phyloP scores from a whole-genome alignment of 148 eudicot species.

The Nyssa sinensis region DNA sequence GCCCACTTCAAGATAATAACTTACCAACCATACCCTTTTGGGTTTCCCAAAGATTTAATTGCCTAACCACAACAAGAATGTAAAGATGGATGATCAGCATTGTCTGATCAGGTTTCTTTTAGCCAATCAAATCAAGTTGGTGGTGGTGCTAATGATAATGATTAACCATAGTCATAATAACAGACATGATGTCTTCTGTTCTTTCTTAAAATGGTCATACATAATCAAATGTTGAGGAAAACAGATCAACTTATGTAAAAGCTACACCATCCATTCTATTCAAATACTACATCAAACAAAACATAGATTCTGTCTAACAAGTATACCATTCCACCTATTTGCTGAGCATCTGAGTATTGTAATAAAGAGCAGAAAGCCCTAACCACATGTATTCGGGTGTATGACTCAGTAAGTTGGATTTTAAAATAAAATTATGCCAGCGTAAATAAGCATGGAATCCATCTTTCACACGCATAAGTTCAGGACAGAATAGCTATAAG shows the following conservation, averaged over 20 bases:
- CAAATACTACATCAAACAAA: background rate
- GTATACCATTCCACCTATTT: background rate
- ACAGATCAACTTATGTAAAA: background rate
- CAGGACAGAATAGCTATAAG: background rate
- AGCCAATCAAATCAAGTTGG: background rate
- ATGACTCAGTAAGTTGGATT: background rate
- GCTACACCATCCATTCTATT: background rate
- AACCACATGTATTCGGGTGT: background rate
- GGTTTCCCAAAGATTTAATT: background rate
- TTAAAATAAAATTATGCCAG: background rate
- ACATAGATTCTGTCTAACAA: too few relatives aligned
- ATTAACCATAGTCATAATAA: background rate
- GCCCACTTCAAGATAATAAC: background rate
- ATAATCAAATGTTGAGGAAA: background rate
- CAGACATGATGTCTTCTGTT: background rate
- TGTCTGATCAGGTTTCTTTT: background rate
- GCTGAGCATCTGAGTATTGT: background rate
- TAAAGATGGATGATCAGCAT: background rate
- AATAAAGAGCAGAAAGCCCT: background rate
- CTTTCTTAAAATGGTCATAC: background rate
- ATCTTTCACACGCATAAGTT: background rate
- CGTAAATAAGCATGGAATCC: background rate
- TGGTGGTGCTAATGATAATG: slow-evolving; percentile 9
- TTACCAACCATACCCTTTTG: background rate
- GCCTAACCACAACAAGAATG: background rate